phyloP scores from a whole-genome alignment of 345 rosid genomes.

The Citrus hindsii region DNA sequence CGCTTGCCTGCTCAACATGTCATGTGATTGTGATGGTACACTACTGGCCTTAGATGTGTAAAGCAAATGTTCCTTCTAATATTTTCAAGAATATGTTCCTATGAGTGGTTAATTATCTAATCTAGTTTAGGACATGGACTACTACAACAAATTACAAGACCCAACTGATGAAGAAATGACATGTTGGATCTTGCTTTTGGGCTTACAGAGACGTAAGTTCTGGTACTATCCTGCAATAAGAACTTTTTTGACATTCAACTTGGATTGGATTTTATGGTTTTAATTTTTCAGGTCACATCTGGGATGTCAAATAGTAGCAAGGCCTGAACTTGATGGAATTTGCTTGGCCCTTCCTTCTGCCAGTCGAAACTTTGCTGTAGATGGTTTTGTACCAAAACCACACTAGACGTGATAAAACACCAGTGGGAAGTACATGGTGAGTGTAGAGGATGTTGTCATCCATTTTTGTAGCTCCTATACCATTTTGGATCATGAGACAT shows the following conservation, averaged over 20 bases:
- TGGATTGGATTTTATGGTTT: background rate
- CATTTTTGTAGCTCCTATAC: constrained; percentile 33
- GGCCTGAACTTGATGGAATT: constrained; percentile 79
- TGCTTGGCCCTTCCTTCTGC: constrained; percentile 79
- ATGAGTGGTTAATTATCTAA: constrained; percentile 7
- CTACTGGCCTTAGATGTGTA: background rate
- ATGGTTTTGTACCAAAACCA: constrained; percentile 82
- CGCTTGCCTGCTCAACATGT: constrained; percentile 96
- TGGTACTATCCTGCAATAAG: background rate
- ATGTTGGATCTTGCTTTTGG: constrained; percentile 97
- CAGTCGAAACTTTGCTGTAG: constrained; percentile 82
- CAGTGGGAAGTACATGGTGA: constrained; percentile 1
- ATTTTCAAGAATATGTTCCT: background rate
- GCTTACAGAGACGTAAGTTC: constrained; percentile 78
- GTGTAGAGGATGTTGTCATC: constrained; percentile 14
- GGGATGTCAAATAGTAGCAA: constrained; percentile 81
- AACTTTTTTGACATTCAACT: background rate
- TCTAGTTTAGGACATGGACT: constrained; percentile 53
- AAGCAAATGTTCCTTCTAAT: background rate
- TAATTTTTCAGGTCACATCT: constrained; percentile 57
- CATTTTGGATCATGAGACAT: constrained; percentile 3
- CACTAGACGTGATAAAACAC: constrained; percentile 37
- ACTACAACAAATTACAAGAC: constrained; percentile 88
- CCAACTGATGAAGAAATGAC: constrained; percentile 97
- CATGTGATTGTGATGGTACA: constrained; percentile 85